Evolutionary conservation across 441 rosid species (phyloP).

Genomic region (Arabidopsis lyrata): DNA sequence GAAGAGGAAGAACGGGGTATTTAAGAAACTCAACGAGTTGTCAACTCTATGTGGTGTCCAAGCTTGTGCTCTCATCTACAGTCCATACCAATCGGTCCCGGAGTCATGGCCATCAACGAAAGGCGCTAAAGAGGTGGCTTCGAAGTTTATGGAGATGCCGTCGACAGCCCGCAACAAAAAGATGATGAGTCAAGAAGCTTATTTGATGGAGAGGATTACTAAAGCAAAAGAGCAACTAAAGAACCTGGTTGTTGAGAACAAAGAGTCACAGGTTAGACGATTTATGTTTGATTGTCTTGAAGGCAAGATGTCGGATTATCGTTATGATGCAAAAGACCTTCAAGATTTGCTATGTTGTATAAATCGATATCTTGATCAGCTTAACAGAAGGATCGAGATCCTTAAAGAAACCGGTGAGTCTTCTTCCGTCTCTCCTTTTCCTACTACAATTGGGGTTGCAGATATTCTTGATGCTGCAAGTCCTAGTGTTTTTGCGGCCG

Average conservation of each 20-base stretch:
- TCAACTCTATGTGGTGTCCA: conserved; percentile 54
- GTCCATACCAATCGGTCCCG: conserved; percentile 38
- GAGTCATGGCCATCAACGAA: conserved; percentile 53
- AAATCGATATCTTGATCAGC: background rate
- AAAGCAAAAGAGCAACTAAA: background rate
- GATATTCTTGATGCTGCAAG: background rate
- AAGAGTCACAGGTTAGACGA: background rate
- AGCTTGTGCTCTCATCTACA: conserved; percentile 49
- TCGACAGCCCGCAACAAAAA: conserved; percentile 52
- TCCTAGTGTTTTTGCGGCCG: background rate
- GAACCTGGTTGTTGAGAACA: background rate
- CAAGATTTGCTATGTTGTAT: background rate
- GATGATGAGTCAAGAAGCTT: conserved; percentile 53
- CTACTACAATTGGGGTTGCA: background rate
- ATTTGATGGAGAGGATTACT: background rate
- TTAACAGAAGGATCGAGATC: background rate
- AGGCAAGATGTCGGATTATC: background rate
- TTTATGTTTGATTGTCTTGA: too few relatives aligned
- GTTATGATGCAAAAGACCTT: background rate
- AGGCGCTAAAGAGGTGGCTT: conserved; percentile 44
- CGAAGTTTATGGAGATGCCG: conserved; percentile 49
- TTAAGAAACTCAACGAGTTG: conserved; percentile 61
- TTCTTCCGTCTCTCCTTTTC: background rate
- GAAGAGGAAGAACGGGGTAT: conserved; percentile 53
- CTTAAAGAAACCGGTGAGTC: background rate